Conservation (phyloP, 805 yeast genomes). For the Kurtzmaniella cleridarum region DNA sequence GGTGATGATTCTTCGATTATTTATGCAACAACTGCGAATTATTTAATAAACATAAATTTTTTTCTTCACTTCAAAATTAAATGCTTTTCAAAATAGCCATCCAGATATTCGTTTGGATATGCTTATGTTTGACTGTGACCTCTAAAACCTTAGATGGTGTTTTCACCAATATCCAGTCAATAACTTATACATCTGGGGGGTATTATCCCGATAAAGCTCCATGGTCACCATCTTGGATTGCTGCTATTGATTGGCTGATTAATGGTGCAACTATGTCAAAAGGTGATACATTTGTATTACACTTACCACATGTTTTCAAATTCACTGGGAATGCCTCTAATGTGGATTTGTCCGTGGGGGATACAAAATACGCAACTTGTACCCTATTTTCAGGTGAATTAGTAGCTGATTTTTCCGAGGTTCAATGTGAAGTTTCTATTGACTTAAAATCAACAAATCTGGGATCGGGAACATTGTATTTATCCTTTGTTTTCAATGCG, state of each 20-base stretch:
- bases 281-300: constrained; percentile 23
- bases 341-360: constrained; percentile 7
- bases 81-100: no score
- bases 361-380: constrained; percentile 8
- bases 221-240: constrained; percentile 10
- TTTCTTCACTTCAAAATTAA: no score
- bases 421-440: background rate
- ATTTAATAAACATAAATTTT: no score
- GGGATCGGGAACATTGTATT: background rate
- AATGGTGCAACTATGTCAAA: constrained; percentile 9
- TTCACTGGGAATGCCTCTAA: constrained; percentile 10
- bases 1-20: no score
- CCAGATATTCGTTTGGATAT: no score
- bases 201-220: no score
- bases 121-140: no score
- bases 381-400: constrained; percentile 5
- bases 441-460: background rate
- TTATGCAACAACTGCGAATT: no score
- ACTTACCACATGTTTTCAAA: constrained; percentile 21
- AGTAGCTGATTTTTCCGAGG: constrained; percentile 3
- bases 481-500: constrained; percentile 1
- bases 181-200: constrained; percentile 9
- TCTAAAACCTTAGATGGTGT: no score
- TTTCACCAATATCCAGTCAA: constrained; percentile 11
- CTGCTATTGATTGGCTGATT: constrained; percentile 16